These are phyloP conservation scores for Globisporangium nagaii DNA, from an alignment of 352 stramenopile species.

Conservation along the genomic window DNA sequence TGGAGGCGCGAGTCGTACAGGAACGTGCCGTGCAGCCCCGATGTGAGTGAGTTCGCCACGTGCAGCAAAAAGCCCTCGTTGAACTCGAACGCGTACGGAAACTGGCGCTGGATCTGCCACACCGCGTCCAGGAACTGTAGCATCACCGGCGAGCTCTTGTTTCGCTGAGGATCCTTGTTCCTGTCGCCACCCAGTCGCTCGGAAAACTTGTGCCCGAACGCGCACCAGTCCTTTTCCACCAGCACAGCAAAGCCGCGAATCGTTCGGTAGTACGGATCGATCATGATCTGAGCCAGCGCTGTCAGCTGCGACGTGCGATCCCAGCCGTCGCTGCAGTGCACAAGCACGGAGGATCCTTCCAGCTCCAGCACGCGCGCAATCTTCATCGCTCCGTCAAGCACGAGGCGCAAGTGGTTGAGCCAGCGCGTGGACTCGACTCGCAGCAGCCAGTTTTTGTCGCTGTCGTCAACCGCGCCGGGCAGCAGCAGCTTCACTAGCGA, in stretches of 20 bases:
- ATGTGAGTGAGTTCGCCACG: conserved; percentile 74
- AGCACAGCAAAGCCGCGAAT: conserved; percentile 76
- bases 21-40: conserved; percentile 79
- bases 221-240: conserved; percentile 85
- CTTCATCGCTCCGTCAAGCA: conserved; percentile 78
- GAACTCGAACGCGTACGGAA: conserved; percentile 81
- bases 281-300: conserved; percentile 80
- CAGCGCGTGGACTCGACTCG: conserved; percentile 74
- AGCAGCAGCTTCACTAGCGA: conserved; percentile 68
- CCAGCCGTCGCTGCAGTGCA: conserved; percentile 88
- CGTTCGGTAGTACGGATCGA: conserved; percentile 85
- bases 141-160: conserved; percentile 81
- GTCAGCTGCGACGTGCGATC: conserved; percentile 80
- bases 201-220: conserved; percentile 83
- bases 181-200: conserved; percentile 66
- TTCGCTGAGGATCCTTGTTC: conserved; percentile 66
- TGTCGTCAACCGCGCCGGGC: conserved; percentile 54
- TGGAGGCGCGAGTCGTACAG: conserved; percentile 72
- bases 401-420: conserved; percentile 79
- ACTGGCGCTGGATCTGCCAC: conserved; percentile 81
- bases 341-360: conserved; percentile 73
- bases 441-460: conserved; percentile 62
- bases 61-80: conserved; percentile 81
- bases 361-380: conserved; percentile 84
- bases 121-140: conserved; percentile 84